Evolutionary conservation across 2,329 filamentous ascomycete species (phyloP), one percentile per base, ranked within the genome.

Genomic region (Colletotrichum echinochloae): DNA sequence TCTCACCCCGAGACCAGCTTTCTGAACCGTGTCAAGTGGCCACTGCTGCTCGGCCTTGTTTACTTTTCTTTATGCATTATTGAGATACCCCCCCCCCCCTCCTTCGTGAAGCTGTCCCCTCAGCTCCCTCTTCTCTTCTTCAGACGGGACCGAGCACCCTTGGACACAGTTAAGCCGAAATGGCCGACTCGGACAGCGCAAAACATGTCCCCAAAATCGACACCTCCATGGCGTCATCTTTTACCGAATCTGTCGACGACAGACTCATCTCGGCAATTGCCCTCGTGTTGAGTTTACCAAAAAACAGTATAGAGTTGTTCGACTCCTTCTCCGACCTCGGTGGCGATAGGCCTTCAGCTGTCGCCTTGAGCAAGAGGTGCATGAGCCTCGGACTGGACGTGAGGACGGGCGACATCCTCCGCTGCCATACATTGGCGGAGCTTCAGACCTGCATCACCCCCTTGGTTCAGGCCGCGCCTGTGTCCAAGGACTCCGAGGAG

Each of bases 261-360:
- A 75, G 77, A 16, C 76, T 83, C 23, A 74, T 78, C 37, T 72
- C 74, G 23, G 79, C 77, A 28, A 75, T 83, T 46, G 77, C 83
- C 3, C 75, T 80, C 33, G 79, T 82, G 0, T 77, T 85, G 12
- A 75, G 77, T 20, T 75, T 83, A 4, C 74, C 79, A 2, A 67
- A 72, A 8, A 68, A 75, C 28, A 73, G 76, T 1, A 77, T 85
- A 18, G 75, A 78, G 18, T 74, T 81, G 8, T 78, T 81, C 66
- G 81, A 83, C 68, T 86, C 84, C 16, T 85, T 86, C 63, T 73
- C 74, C 54, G 83, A 86, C 30, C 75, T 85, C 11, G 84, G 84
- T 44, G 82, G 84, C 57, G 78, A 81, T 71, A 77, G 79, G 35
- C 74, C 77, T 26, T 74, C 77, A n/a, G 82, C 81, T 12, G 74